Conservation (phyloP, 2,329 filamentous ascomycete genomes). For the Tolypocladium pustulatum region DNA sequence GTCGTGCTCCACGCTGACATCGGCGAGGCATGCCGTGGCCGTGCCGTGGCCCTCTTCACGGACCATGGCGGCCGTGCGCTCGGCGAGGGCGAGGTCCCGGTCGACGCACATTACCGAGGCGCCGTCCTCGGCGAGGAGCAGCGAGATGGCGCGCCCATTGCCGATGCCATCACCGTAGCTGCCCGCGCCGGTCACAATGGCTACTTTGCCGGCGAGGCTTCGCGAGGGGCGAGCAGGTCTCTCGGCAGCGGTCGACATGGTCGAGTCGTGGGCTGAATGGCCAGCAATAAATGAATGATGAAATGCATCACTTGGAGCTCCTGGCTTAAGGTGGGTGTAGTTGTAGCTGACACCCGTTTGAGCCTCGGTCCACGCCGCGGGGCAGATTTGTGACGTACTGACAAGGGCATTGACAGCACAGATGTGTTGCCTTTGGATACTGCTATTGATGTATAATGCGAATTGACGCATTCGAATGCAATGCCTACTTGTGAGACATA, state of each 20-base stretch:
- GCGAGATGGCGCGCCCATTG: constrained; percentile 47
- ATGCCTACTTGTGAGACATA: too few species aligned
- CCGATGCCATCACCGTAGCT: constrained; percentile 46
- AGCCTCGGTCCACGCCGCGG: too few species aligned
- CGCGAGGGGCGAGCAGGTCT: constrained; percentile 11
- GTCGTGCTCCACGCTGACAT: constrained; percentile 44
- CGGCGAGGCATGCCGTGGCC: constrained; percentile 32
- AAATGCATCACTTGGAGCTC: too few species aligned
- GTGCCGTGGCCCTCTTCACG: constrained; percentile 24
- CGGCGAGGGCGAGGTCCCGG: constrained; percentile 34
- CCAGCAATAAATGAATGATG: neutral
- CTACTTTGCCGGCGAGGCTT: constrained; percentile 13
- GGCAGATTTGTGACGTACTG: too few species aligned
- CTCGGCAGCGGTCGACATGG: neutral
- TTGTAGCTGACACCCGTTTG: too few species aligned
- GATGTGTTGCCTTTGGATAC: too few species aligned
- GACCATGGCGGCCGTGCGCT: constrained; percentile 44
- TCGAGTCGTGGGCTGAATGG: neutral
- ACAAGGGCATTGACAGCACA: too few species aligned
- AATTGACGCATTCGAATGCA: too few species aligned
- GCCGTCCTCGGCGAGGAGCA: constrained; percentile 49
- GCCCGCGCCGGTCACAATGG: constrained; percentile 14
- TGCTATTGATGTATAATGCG: too few species aligned
- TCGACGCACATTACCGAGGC: constrained; percentile 50
- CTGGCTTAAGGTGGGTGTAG: too few species aligned